phyloP scores from a whole-genome alignment of 345 rosid genomes.

The Eucalyptus erythrocorys region DNA sequence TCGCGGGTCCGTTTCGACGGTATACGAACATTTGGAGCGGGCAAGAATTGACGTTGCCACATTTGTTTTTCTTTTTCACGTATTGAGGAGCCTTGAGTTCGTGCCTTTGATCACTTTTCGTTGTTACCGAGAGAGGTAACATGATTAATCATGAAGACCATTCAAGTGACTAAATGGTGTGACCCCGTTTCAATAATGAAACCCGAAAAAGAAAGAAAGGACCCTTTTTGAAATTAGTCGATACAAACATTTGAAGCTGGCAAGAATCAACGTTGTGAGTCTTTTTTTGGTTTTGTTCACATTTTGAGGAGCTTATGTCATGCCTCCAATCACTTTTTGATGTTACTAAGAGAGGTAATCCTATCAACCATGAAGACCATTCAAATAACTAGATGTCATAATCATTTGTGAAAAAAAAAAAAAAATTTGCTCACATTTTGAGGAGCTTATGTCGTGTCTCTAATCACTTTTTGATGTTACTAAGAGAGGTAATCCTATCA shows the following conservation, averaged over 20 bases:
- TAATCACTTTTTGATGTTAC: background rate
- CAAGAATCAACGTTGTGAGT: too few species aligned
- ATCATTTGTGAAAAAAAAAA: too few species aligned
- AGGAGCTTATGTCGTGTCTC: background rate
- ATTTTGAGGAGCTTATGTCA: too few species aligned
- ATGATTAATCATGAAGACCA: background rate
- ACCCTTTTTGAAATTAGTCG: too few species aligned
- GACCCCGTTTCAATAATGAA: background rate
- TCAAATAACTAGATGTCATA: too few species aligned
- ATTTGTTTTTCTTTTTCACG: background rate
- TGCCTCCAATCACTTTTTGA: too few species aligned
- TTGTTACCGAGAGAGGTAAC: background rate
- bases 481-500: background rate
- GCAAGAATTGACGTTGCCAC: background rate
- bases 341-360: too few species aligned
- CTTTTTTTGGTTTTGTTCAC: too few species aligned
- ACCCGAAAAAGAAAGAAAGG: too few species aligned
- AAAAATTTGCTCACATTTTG: background rate
- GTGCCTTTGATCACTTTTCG: background rate
- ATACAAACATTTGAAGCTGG: too few species aligned
- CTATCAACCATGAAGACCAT: too few species aligned
- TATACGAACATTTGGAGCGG: background rate
- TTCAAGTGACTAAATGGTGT: accelerated
- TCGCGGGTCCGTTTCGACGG: background rate
- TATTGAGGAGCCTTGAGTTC: background rate